Base-by-base conservation (phyloP, 2,329 filamentous ascomycete species). In the Chaetomium olivaceum region DNA sequence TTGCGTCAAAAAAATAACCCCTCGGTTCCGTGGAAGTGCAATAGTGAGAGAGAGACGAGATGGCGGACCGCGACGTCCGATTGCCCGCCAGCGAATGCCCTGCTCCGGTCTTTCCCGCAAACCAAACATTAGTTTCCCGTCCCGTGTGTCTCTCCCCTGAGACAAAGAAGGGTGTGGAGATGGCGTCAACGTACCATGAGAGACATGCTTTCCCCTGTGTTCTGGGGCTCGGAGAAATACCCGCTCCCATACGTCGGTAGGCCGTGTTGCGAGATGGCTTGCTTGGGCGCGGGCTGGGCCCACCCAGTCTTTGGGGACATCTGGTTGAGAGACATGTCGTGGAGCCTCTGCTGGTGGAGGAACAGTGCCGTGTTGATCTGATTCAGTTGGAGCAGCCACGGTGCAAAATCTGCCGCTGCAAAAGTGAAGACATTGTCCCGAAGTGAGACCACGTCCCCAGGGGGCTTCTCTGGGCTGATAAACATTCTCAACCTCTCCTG, bases 251-350 rank as follows among this genome's bases (percentile, higher is more conserved):
- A 56, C 16, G 23, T 3, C 19, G 61, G 62, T 16, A 62, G 21
- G 19, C 27, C 58, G 12, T 67, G 58, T 1, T 54, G 27, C 14
- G 36, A 16, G 36, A 43, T 5, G 36, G 52, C 31, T 39, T 46
- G 62, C 52, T 61, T 64, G 65, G 50, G 11, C 23, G 21, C 55
- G 3, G 43, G 6, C 39, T 51, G 52, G 48, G 62, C 8, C 62
- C 59, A 64, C 12, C 57, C 43, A 29, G 33, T 19, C 27, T 56
- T 67, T 43, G 63, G 33, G 55, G 56, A 43, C 39, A 61, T 12
- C 5, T 50, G 51, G 56, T 58, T 58, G 62, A 60, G 61, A 67
- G 66, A 63, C 66, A 67, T 67, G 19, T 63, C 51, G 66, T 61
- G 31, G 46, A 55, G 59, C 51, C 54, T 57, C 25, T 65, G 62